Percentiles rank a stretch among this genome's conserved stretches.
Conservation (phyloP, 331 rosid genomes). For the Quercus phellos region DNA sequence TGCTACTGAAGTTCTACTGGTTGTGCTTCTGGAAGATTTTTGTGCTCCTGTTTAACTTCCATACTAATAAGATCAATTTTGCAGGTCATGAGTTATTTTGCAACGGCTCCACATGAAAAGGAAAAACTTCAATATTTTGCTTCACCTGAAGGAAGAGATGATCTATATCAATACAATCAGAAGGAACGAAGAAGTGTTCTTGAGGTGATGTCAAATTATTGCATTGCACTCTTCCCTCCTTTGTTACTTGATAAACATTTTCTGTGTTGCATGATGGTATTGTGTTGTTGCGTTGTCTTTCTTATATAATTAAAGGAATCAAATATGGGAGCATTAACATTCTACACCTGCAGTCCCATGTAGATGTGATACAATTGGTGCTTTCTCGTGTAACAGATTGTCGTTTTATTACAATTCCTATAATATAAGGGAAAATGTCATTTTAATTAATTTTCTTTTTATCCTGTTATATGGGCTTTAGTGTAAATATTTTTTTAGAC, state of each 20-base stretch:
- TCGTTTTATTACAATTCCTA: background rate
- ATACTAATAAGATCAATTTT: background rate
- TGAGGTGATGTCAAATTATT: slow-evolving; percentile 51
- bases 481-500: background rate
- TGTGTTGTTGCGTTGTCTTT: background rate
- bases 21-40: background rate
- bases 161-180: slow-evolving; percentile 90
- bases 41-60: background rate
- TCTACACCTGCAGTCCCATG: background rate
- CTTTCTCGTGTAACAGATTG: background rate
- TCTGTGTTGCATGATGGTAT: background rate
- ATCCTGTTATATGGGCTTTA: background rate
- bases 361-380: background rate
- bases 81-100: slow-evolving; percentile 80
- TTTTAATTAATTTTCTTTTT: background rate
- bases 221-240: slow-evolving; percentile 8
- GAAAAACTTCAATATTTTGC: slow-evolving; percentile 82
- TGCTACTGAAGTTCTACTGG: background rate
- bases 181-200: slow-evolving; percentile 88
- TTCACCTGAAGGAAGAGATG: slow-evolving; percentile 96
- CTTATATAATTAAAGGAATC: background rate
- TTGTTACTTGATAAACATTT: background rate
- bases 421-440: background rate
- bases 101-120: slow-evolving; percentile 77
- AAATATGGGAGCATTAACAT: background rate